These are phyloP conservation scores for Zygoascus flipseniorum DNA, from an alignment of 805 yeast species.

Conservation along the genomic window DNA sequence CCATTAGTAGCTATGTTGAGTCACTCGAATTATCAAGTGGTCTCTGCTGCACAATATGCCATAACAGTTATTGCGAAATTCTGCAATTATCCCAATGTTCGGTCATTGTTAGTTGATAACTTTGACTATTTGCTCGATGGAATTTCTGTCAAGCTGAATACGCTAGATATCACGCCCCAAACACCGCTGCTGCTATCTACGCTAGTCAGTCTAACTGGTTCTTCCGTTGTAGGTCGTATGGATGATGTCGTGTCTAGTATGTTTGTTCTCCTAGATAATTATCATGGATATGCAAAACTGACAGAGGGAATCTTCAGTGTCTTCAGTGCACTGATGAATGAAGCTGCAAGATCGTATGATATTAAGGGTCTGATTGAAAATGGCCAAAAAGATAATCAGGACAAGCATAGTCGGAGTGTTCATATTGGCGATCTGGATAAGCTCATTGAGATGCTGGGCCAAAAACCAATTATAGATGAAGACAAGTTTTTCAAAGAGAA, in stretches of 20 bases:
- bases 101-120: constrained; percentile 51
- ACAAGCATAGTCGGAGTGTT: background rate
- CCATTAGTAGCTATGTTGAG: constrained; percentile 70
- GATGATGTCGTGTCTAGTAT: constrained; percentile 67
- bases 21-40: constrained; percentile 36
- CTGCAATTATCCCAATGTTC: constrained; percentile 45
- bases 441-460: constrained; percentile 17
- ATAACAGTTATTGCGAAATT: constrained; percentile 41
- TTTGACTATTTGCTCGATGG: constrained; percentile 76
- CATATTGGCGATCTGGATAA: constrained; percentile 4
- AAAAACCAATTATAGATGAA: constrained; percentile 20
- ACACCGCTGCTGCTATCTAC: constrained; percentile 63
- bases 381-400: constrained; percentile 8
- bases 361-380: constrained; percentile 10
- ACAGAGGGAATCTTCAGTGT: constrained; percentile 68
- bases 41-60: constrained; percentile 47
- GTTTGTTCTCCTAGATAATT: constrained; percentile 70
- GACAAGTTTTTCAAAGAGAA: constrained; percentile 25
- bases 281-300: constrained; percentile 69
- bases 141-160: constrained; percentile 59
- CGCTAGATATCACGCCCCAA: constrained; percentile 66
- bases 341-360: constrained; percentile 8
- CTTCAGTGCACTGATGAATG: constrained; percentile 31
- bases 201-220: constrained; percentile 63
- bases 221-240: constrained; percentile 51